These are phyloP conservation scores for Jimgerdemannia lactiflua DNA, from an alignment of 192 early-diverging fungal species.

Conservation along the genomic window DNA sequence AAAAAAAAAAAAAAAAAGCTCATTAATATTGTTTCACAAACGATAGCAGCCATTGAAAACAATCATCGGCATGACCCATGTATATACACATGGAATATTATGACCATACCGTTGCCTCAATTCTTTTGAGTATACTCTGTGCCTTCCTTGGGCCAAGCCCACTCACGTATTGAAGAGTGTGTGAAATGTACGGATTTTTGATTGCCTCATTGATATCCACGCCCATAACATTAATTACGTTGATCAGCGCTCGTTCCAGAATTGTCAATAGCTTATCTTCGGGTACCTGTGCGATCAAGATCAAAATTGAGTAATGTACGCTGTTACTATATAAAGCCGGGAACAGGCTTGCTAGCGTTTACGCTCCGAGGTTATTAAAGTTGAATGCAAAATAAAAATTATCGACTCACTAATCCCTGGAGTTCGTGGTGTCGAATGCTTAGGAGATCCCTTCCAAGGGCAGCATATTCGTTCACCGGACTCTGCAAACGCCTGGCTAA, in stretches of 20 bases:
- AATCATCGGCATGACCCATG: background rate
- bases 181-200: constrained; percentile 57
- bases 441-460: constrained; percentile 60
- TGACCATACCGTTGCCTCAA: constrained; percentile 35
- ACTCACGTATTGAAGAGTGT: constrained; percentile 84
- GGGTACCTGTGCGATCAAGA: constrained; percentile 27
- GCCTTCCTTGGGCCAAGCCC: constrained; percentile 96
- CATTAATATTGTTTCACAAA: background rate
- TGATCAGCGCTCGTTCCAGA: constrained; percentile 85
- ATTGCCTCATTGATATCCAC: constrained; percentile 89
- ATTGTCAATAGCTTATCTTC: constrained; percentile 62
- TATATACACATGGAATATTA: background rate
- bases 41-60: background rate
- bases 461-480: constrained; percentile 76
- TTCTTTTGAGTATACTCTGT: constrained; percentile 64
- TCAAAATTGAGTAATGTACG: too few relatives aligned
- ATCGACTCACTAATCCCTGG: constrained; percentile 57
- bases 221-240: constrained; percentile 79
- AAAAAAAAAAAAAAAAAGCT: too few relatives aligned
- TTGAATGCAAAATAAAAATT: too few relatives aligned
- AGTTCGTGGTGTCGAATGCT: constrained; percentile 71
- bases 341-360: too few relatives aligned
- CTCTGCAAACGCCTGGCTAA: constrained; percentile 85
- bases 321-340: too few relatives aligned
- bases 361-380: too few relatives aligned